Base-by-base conservation (phyloP, 768 basidiomycete species). In the Xanthoconium purpureum region DNA sequence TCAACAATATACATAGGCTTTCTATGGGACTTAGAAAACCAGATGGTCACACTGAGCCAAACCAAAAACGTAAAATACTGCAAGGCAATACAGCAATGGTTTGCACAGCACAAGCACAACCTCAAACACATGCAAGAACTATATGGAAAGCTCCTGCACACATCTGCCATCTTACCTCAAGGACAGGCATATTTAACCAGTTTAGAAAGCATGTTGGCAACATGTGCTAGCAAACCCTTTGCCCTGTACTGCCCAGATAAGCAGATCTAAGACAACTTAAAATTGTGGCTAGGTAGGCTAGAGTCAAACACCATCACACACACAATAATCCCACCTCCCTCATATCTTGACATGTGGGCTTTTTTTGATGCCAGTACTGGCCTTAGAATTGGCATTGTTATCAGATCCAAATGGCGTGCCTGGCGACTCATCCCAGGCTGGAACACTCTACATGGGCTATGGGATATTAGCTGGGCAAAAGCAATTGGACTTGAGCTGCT, bases 111-210 rank as follows among this genome's bases (percentile, higher is more conserved):
- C 24, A 24, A 24, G 24, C 24, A 24, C 24, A 24, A 24, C 24
- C 24, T 24, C 24, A 13, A 59, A 24, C 36, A 64, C 1, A 35
- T 64, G 0, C 30, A 55, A 11, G 6, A 54, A 17, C 36, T 63
- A 0, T 56, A 62, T 7, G 42, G 55, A 0, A 64, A 60, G 20
- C 10, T 63, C 0, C 38, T 60, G 1, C 59, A 64, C 6, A 8
- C 14, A 0, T 65, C 64, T 20, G 47, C 64, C 0, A 60, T 77
- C 0, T 30, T 75, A 2, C 71, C 71, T 68, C n/a, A 66, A 72
- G 2, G 46, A 1, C 11, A 14, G 7, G 73, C 77, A 0, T 77
- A 76, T 57, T 71, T 81, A 53, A 4, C 24, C 24, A 4, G 24
- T 24, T 24, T 24, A 24, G 24, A 24, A 24, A 24, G 24, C 24